Evolutionary conservation across 306 rosid species (phyloP), one percentile per base, ranked within the genome.

Genomic region (Rosa lucieae): DNA sequence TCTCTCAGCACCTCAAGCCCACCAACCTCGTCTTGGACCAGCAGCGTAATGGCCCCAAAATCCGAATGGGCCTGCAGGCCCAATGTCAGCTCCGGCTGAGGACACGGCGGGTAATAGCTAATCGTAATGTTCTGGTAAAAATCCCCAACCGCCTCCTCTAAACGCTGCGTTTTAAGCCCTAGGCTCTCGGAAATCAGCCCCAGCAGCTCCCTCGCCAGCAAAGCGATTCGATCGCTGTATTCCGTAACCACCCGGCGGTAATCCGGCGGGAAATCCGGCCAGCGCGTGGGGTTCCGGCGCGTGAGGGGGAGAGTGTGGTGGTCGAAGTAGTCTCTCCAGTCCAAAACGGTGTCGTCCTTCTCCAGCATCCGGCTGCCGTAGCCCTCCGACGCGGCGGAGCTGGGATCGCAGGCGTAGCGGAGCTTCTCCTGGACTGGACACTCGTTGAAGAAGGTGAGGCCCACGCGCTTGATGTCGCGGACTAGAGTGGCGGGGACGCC

Each of bases 271-370:
- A 83, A 92, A 10, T 87, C 52, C 4, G 99, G 97, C 98, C 99
- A 95, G 3, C 82, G 78, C 70, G 77, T 63, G 59, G 97, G 91
- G 84, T 94, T 72, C 21, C 97, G 93, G 37, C 99, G 98, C 47
- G 90, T 85, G 53, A 92, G 87, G 4, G 98, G 99, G 5, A 91
- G 77, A 1, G 98, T 91, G 79, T 95, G 98, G 85, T 95, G 98
- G 52, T 95, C 93, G 75, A 95, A 92, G 85, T 92, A 95, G 77
- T 95, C 98, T 73, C 98, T 88, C 99, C 99, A 95, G 74, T 95
- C 99, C 51, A 95, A 67, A 32, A 61, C 89, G 67, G 80, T 53
- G 58, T 85, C 84, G 75, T 84, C 82, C 37, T 74, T 63, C 69
- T 67, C 80, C 73, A 95, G 87, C 99, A 95, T 92, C 32, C 88